phyloP scores from a whole-genome alignment of 2,329 filamentous ascomycete genomes.

The Scedosporium minutisporum region DNA sequence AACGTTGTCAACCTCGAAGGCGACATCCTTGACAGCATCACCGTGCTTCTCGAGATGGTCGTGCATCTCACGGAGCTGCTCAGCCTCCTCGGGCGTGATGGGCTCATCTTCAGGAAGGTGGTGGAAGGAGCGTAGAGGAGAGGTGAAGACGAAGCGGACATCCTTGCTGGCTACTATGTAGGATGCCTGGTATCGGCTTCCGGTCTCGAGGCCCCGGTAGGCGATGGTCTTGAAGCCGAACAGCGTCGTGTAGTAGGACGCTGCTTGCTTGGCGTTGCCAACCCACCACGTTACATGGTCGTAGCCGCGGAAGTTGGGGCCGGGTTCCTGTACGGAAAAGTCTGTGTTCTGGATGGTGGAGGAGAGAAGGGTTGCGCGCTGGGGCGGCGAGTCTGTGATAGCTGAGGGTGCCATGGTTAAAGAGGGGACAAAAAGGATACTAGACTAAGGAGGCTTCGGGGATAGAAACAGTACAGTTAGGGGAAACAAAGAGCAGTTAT shows the following conservation, averaged over 20 bases:
- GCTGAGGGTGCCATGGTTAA: conserved; percentile 50
- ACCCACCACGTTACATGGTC: conserved; percentile 96
- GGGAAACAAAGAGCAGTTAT: background rate
- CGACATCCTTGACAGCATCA: conserved; percentile 90
- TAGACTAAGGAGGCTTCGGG: background rate
- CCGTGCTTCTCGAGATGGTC: conserved; percentile 78
- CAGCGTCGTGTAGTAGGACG: conserved; percentile 75
- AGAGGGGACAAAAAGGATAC: background rate
- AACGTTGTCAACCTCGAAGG: conserved; percentile 88
- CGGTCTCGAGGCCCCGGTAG: conserved; percentile 82
- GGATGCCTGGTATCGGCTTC: conserved; percentile 68
- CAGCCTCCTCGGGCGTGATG: conserved; percentile 53
- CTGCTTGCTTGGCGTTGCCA: conserved; percentile 92
- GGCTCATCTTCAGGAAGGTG: conserved; percentile 49
- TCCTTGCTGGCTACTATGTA: conserved; percentile 72
- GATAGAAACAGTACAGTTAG: background rate
- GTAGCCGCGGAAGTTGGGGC: conserved; percentile 65
- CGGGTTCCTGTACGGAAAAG: conserved; percentile 41
- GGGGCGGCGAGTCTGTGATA: conserved; percentile 37
- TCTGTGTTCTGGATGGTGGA: conserved; percentile 36
- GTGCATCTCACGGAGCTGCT: conserved; percentile 64
- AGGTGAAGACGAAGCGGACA: conserved; percentile 76
- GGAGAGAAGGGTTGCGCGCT: conserved; percentile 31
- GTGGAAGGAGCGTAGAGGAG: conserved; percentile 57
- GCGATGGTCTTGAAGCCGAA: conserved; percentile 80